These are phyloP conservation scores for Ceratocystis eucalypticola DNA, from an alignment of 2,329 filamentous ascomycete species.

Conservation along the genomic window DNA sequence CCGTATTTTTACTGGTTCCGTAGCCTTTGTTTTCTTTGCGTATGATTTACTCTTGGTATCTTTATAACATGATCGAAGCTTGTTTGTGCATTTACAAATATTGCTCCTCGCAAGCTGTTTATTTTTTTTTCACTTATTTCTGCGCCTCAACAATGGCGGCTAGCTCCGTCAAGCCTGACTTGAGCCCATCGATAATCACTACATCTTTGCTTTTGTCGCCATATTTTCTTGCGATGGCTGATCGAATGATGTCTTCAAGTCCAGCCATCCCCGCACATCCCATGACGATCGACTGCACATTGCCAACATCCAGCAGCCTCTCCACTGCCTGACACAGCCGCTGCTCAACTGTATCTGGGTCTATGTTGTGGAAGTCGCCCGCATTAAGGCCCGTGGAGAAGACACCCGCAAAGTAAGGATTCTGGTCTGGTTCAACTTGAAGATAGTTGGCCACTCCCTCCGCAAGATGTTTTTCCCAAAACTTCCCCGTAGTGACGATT, in stretches of 20 bases:
- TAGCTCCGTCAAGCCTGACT: slow-evolving; percentile 51
- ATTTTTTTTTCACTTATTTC: slow-evolving; percentile 25
- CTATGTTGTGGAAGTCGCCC: slow-evolving; percentile 60
- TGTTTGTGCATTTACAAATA: background rate
- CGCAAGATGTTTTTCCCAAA: slow-evolving; percentile 63
- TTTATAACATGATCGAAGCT: background rate
- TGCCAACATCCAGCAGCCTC: slow-evolving; percentile 43
- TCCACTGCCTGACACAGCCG: slow-evolving; percentile 59
- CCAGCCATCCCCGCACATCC: slow-evolving; percentile 89
- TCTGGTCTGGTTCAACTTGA: slow-evolving; percentile 34
- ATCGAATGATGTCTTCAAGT: slow-evolving; percentile 61
- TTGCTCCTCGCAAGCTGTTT: background rate
- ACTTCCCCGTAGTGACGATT: slow-evolving; percentile 75
- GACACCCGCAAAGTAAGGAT: slow-evolving; percentile 54
- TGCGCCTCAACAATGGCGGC: slow-evolving; percentile 35
- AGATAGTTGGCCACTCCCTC: slow-evolving; percentile 53
- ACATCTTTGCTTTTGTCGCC: slow-evolving; percentile 43
- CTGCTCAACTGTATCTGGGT: slow-evolving; percentile 47
- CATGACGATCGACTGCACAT: slow-evolving; percentile 57
- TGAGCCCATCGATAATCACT: slow-evolving; percentile 67
- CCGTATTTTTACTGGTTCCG: background rate
- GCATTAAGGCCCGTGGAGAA: slow-evolving; percentile 71
- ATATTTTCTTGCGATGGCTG: slow-evolving; percentile 50
- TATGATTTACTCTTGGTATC: background rate
- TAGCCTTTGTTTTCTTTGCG: background rate